phyloP scores from a whole-genome alignment of 2,329 filamentous ascomycete genomes.

The Mycosphaerella sp. region DNA sequence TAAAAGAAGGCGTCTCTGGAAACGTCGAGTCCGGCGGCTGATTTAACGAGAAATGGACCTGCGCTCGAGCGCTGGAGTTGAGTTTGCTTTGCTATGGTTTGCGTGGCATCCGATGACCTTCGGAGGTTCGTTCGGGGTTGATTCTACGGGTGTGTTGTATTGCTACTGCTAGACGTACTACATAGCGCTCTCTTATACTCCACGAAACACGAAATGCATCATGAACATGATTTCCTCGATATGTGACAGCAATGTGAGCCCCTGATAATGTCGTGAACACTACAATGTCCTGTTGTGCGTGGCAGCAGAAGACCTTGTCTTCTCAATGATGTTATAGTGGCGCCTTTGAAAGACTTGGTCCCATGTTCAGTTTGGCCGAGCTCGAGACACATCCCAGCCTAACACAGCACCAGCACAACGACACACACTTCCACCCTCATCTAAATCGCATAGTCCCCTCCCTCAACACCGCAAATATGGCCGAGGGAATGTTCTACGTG shows the following conservation, averaged over 20 bases:
- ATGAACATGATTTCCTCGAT: neutral
- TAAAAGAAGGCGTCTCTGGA: constrained; percentile 7
- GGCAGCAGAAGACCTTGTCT: neutral
- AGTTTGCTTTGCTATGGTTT: constrained; percentile 3
- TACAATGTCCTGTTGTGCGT: neutral
- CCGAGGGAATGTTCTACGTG: constrained; percentile 40
- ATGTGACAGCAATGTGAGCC: too few relatives aligned
- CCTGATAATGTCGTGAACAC: too few relatives aligned
- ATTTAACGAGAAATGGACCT: constrained; percentile 8
- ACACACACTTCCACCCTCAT: neutral
- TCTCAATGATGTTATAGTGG: neutral
- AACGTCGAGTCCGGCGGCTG: constrained; percentile 8
- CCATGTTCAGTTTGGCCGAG: neutral
- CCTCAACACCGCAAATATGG: constrained; percentile 33
- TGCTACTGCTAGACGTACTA: constrained; percentile 12
- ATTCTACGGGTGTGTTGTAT: constrained; percentile 6
- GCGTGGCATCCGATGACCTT: neutral
- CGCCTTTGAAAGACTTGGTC: neutral
- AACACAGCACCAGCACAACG: neutral
- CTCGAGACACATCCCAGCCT: neutral
- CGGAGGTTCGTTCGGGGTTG: neutral
- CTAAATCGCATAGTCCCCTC: neutral
- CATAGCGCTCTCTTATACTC: neutral
- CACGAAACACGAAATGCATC: constrained; percentile 6
- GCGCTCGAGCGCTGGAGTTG: constrained; percentile 21